Evolutionary conservation across 352 stramenopile species (phyloP), one percentile per base, ranked within the genome.

Genomic region (Phytopythium aichiense): DNA sequence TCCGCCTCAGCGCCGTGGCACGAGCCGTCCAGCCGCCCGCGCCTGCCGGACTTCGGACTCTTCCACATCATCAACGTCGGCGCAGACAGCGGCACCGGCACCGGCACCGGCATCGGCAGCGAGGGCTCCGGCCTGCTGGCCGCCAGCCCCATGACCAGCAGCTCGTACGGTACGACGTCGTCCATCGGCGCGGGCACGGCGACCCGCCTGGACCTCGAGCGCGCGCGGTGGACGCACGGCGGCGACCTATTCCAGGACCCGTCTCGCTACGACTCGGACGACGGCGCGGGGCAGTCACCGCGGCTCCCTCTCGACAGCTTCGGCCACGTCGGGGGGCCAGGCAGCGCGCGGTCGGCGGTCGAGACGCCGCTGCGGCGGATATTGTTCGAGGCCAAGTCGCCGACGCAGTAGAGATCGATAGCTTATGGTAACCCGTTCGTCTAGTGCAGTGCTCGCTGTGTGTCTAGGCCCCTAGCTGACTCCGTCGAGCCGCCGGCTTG

Each of bases 11-110:
- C 81, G 65, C 83, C 85, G 33, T 81, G 82, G 33, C 85, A 89
- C 63, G 77, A 72, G 18, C 67, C 79, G 22, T 66, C 79, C 4
- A 73, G 76, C 4, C 72, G 78, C 31, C 66, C 71, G 20, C 91
- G 90, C 58, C 65, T 95, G 37, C 86, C 86, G 7, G 84, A 95
- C 69, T 95, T 88, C 63, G 84, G 86, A 31, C 84, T 95, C 67
- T 94, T 95, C 60, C 84, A 94, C 69, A 88, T 94, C 56, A 94
- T 94, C 57, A 93, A 92, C 65, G 72, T 74, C 20, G 73, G 76
- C 30, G 71, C 69, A 25, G 68, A 68, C 60, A 73, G 75, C 22
- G 45, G n/a, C 11, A 9, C 76, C 20, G 72, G 74, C 30, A 9
- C 76, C 20, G 72, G 74, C 30, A 71, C 73, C 9, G 45, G n/a